Evolutionary conservation across 2,329 filamentous ascomycete species (phyloP).

Genomic region (Colletotrichum trifolii): DNA sequence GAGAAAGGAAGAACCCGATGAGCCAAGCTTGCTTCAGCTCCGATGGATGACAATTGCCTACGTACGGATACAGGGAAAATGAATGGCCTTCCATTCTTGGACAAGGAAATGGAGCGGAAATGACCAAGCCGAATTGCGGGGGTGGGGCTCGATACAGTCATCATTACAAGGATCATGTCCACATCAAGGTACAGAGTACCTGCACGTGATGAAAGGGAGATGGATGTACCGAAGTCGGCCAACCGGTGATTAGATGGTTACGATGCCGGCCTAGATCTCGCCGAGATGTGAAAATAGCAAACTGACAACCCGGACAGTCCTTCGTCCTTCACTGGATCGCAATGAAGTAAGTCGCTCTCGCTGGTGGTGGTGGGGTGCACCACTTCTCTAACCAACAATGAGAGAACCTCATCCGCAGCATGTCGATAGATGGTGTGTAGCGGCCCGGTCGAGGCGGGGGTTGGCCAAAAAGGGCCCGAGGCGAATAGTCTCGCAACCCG

Average conservation of each 20-base stretch:
- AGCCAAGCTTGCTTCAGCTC: not conserved
- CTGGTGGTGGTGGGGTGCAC: not conserved
- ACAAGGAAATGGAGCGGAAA: slow-evolving; percentile 8
- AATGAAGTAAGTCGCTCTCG: not conserved
- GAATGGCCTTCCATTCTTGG: slow-evolving; percentile 12
- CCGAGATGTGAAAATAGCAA: not conserved
- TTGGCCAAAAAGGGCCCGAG: slow-evolving; percentile 2
- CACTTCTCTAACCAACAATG: not conserved
- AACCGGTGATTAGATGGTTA: not conserved
- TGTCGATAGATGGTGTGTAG: not conserved
- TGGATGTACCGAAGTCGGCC: too few species aligned
- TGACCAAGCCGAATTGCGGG: slow-evolving; percentile 34
- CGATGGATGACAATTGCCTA: not conserved
- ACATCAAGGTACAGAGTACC: not conserved
- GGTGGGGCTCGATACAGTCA: slow-evolving; percentile 25
- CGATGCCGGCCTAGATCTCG: not conserved
- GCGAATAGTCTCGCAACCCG: not conserved
- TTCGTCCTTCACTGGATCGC: not conserved
- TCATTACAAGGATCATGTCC: not conserved
- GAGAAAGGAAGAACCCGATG: not conserved
- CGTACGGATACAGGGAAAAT: not conserved
- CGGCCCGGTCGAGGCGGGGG: slow-evolving; percentile 19
- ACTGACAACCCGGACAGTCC: not conserved
- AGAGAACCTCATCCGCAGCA: slow-evolving; percentile 1
- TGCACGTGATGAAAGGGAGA: too few species aligned